These are phyloP conservation scores for Paradendryphiella salina DNA, from an alignment of 2,329 filamentous ascomycete genomes.

Conservation along the genomic window DNA sequence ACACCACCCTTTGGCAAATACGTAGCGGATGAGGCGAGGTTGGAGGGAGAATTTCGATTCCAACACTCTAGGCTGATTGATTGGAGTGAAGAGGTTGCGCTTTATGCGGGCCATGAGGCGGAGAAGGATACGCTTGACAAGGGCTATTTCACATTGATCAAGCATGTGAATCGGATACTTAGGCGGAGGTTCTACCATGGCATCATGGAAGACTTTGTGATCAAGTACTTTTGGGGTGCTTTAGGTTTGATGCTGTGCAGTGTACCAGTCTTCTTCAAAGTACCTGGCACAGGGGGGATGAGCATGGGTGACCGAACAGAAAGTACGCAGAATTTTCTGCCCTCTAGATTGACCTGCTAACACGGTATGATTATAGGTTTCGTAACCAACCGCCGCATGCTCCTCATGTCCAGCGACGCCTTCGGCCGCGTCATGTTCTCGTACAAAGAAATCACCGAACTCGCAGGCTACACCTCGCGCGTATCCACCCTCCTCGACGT, in stretches of 20 bases:
- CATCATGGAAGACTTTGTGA: constrained; percentile 99
- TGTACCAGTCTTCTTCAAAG: constrained; percentile 92
- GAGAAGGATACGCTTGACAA: constrained; percentile 98
- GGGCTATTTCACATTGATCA: constrained; percentile 98
- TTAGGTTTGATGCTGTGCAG: constrained; percentile 89
- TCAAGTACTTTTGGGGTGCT: constrained; percentile 99
- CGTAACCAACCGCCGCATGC: constrained; percentile 89
- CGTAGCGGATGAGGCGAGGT: constrained; percentile 89
- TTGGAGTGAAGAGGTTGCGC: constrained; percentile 90
- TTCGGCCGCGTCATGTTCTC: constrained; percentile 53
- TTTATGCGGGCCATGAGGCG: constrained; percentile 88
- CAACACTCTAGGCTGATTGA: constrained; percentile 94
- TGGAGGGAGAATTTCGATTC: constrained; percentile 96
- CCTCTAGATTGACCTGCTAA: constrained; percentile 6
- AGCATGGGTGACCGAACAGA: constrained; percentile 72
- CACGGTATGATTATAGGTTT: constrained; percentile 59
- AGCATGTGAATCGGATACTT: constrained; percentile 96
- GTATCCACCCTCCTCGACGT: constrained; percentile 89
- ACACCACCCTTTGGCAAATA: constrained; percentile 98
- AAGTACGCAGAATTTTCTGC: constrained; percentile 48
- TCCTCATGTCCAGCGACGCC: constrained; percentile 83
- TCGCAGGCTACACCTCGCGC: constrained; percentile 92
- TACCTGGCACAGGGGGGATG: constrained; percentile 62
- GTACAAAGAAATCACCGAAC: constrained; percentile 85
- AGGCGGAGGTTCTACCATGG: constrained; percentile 91